phyloP scores from a whole-genome alignment of 805 yeast genomes.

The Barnettozyma sucrosica region DNA sequence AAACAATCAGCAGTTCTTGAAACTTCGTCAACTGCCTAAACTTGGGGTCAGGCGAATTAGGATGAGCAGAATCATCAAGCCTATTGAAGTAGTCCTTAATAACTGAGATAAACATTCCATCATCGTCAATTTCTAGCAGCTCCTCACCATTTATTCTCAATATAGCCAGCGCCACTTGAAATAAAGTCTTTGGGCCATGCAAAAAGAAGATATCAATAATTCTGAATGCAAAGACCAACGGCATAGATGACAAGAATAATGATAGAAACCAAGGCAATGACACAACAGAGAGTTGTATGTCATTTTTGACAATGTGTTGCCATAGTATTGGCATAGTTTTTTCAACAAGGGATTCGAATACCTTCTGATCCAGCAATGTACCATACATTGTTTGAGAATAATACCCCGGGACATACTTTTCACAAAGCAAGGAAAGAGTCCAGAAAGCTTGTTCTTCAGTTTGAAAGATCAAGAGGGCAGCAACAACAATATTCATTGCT shows the following conservation, averaged over 20 bases:
- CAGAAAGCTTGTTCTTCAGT: conserved; percentile 98
- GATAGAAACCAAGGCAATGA: conserved; percentile 96
- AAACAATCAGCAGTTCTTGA: conserved; percentile 84
- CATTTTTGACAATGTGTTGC: conserved; percentile 71
- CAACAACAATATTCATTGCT: conserved; percentile 93
- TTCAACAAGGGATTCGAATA: conserved; percentile 84
- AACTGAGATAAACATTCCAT: conserved; percentile 83
- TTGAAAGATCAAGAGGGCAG: conserved; percentile 74
- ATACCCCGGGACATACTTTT: conserved; percentile 86
- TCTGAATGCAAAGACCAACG: conserved; percentile 86
- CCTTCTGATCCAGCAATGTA: conserved; percentile 87
- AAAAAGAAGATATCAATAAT: conserved; percentile 85
- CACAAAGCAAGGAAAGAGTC: conserved; percentile 79
- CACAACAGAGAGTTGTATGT: conserved; percentile 88
- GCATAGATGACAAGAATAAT: conserved; percentile 87
- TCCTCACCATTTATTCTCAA: conserved; percentile 83
- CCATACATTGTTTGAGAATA: conserved; percentile 98
- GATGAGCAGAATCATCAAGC: conserved; percentile 74
- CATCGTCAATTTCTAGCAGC: conserved; percentile 75
- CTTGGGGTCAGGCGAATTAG: conserved; percentile 58
- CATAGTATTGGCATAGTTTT: conserved; percentile 85
- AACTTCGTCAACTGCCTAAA: conserved; percentile 70
- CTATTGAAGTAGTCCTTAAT: conserved; percentile 76
- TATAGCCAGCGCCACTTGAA: conserved; percentile 92
- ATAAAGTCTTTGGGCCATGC: conserved; percentile 83